Conservation (phyloP, 2,329 filamentous ascomycete genomes). For the Dactylellina parvicollis region DNA sequence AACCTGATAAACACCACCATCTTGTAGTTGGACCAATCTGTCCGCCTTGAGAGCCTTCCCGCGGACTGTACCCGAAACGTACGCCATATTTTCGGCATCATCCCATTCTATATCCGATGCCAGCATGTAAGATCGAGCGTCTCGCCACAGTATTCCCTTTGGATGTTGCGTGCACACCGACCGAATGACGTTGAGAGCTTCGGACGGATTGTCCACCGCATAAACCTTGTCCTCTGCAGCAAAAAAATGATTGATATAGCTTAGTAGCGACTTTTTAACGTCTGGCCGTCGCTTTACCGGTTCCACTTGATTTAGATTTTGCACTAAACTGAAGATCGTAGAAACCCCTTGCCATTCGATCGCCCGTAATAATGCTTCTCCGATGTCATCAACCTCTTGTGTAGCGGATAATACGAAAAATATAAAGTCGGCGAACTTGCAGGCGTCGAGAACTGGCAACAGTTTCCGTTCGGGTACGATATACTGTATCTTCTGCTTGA, state of each 20-base stretch:
- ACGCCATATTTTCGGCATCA: conserved; percentile 71
- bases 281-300: conserved; percentile 80
- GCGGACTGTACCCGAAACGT: conserved; percentile 82
- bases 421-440: conserved; percentile 89
- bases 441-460: conserved; percentile 81
- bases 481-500: conserved; percentile 94
- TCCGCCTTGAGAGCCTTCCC: conserved; percentile 89
- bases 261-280: conserved; percentile 83
- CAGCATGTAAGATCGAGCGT: conserved; percentile 94
- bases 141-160: conserved; percentile 94
- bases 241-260: conserved; percentile 94
- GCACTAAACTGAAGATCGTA: conserved; percentile 85
- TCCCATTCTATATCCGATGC: conserved; percentile 83
- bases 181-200: conserved; percentile 88
- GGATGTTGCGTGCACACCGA: conserved; percentile 91
- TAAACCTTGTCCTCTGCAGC: conserved; percentile 90
- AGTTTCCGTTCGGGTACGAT: conserved; percentile 74
- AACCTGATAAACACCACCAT: conserved; percentile 93
- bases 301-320: conserved; percentile 80
- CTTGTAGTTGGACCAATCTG: conserved; percentile 86
- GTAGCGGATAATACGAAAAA: conserved; percentile 83
- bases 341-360: conserved; percentile 95
- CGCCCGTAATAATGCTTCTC: conserved; percentile 83
- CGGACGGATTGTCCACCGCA: conserved; percentile 85
- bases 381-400: conserved; percentile 83